Conservation (phyloP, 441 rosid genomes). For the California macrophylla region DNA sequence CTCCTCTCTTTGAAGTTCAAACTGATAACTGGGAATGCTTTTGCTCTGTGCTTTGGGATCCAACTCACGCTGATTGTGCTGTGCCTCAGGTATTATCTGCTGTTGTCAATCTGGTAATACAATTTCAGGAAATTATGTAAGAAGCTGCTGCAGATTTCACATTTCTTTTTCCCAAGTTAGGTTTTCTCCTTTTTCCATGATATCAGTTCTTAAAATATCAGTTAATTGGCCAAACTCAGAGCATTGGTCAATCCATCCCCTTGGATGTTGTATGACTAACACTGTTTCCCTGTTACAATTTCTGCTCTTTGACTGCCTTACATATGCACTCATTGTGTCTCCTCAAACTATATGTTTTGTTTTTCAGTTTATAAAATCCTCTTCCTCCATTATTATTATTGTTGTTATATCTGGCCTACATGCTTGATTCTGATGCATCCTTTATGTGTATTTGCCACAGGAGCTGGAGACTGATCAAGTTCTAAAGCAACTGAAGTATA, state of each 20-base stretch:
- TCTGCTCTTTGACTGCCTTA: background rate
- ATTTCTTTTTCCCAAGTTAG: background rate
- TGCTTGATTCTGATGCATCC: background rate
- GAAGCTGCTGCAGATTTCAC: background rate
- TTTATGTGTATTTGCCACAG: conserved; percentile 26
- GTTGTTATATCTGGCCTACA: background rate
- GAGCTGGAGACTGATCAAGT: conserved; percentile 71
- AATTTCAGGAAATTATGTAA: background rate
- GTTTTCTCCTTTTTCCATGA: background rate
- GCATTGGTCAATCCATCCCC: background rate
- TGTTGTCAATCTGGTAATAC: background rate
- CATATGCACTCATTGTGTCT: background rate
- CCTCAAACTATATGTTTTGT: background rate
- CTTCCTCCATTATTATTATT: background rate
- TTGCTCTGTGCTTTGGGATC: conserved; percentile 74
- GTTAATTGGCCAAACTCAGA: background rate
- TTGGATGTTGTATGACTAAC: background rate
- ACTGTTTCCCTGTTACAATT: background rate
- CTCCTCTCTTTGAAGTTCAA: conserved; percentile 84
- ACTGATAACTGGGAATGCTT: conserved; percentile 88
- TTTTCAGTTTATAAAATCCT: background rate
- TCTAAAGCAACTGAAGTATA: conserved; percentile 62
- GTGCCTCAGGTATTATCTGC: conserved; percentile 52
- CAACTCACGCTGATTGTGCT: conserved; percentile 79
- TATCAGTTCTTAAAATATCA: too few relatives aligned